These are phyloP conservation scores for Phytopythium delawarense DNA, from an alignment of 352 stramenopile genomes.

Conservation along the genomic window DNA sequence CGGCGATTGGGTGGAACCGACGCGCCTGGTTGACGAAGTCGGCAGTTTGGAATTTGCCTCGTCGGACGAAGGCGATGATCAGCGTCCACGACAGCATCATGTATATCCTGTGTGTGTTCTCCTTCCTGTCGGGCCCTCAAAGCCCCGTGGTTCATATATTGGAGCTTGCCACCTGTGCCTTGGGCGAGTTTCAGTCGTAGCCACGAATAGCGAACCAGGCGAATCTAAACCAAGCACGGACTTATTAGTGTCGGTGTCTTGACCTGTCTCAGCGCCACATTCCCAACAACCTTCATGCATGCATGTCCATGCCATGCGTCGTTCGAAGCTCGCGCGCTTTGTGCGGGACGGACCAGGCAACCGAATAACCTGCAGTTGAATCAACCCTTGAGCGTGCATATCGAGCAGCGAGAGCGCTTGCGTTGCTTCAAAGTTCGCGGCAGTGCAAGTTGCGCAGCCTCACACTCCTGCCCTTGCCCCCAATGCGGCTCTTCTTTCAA, in stretches of 20 bases:
- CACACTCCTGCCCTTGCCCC: too few relatives aligned
- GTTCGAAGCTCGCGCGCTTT: too few relatives aligned
- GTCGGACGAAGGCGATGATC: neutral
- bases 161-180: conserved; percentile 69
- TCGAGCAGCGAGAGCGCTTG: too few relatives aligned
- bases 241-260: conserved; percentile 61
- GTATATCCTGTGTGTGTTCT: neutral
- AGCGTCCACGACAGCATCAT: too few relatives aligned
- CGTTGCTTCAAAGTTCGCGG: too few relatives aligned
- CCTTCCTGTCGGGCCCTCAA: conserved; percentile 9
- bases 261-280: conserved; percentile 88
- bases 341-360: too few relatives aligned
- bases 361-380: too few relatives aligned
- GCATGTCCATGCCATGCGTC: neutral
- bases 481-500: too few relatives aligned
- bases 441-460: too few relatives aligned
- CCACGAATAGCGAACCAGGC: conserved; percentile 71
- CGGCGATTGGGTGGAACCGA: neutral
- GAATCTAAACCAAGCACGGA: conserved; percentile 84
- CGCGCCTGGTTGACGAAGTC: neutral
- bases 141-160: conserved; percentile 59
- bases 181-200: conserved; percentile 81
- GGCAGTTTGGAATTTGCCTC: conserved; percentile 25
- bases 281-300: conserved; percentile 11
- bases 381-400: too few relatives aligned